Evolutionary conservation across 441 rosid genomes (phyloP), one percentile per base, ranked within the genome.

Genomic region (Geranium incanum): DNA sequence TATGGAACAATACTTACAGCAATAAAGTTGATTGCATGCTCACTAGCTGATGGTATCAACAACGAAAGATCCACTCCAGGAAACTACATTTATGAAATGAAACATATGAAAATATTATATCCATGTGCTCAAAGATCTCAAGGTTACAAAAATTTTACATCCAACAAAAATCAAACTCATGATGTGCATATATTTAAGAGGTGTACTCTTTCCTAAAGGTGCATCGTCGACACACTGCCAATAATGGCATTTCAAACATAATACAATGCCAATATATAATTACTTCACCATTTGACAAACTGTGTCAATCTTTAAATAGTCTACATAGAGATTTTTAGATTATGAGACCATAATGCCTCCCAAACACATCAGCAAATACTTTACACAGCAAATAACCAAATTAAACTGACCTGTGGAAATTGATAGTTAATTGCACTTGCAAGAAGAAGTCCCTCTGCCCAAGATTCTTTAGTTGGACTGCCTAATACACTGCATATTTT

Each of bases 401-500:
- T 21, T 50, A 57, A 68, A 18, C 73, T 62, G 55, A 86, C 95
- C 90, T 84, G 87, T 21, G 98, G 98, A 72, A 92, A 95, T 72
- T 84, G 92, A 76, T 85, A 95, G 75, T 87, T 89, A 66, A 89
- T 83, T 62, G 81, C 85, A 36, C 85, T 87, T 1, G 98, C 98
- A 80, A 95, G 97, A 65, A 81, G 82, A 72, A 88, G 87, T 37
- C 99, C 98, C 45, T 92, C 97, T 73, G 84, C 74, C 99, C 98
- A 95, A 5, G 91, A 83, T 67, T 85, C 88, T 81, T 73, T 66
- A 63, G 88, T 88, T 69, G 98, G 99, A 76, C 83, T 90, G 62
- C 98, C 97, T 72, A 92, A 79, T 57, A 90, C 89, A 73, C 85
- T 80, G 82, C 99, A 95, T 80, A 95, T 91, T 86, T 92, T 95